phyloP scores from a whole-genome alignment of 345 rosid species.

The Tarenaya hassleriana region DNA sequence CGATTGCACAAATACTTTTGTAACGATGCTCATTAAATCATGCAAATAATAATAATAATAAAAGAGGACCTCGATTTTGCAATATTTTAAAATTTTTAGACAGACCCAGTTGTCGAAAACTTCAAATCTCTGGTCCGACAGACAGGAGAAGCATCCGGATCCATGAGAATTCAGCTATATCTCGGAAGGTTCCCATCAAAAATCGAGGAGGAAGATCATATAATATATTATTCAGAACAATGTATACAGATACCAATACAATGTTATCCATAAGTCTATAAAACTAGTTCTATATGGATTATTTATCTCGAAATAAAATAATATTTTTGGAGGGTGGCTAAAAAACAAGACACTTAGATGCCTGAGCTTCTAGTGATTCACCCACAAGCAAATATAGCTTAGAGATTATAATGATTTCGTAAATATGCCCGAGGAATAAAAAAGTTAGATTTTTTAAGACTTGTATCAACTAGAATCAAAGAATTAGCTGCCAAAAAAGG shows the following conservation, averaged over 20 bases:
- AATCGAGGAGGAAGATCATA: slow-evolving; percentile 21
- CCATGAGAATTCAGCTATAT: slow-evolving; percentile 29
- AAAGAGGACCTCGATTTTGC: neutral
- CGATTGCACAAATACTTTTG: slow-evolving; percentile 28
- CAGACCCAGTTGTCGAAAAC: slow-evolving; percentile 62
- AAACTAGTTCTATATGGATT: too few relatives aligned
- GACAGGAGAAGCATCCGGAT: slow-evolving; percentile 52
- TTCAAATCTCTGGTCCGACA: slow-evolving; percentile 39
- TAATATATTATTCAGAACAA: too few relatives aligned
- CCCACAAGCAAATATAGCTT: slow-evolving; percentile 30
- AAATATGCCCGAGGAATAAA: too few relatives aligned
- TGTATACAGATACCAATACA: too few relatives aligned
- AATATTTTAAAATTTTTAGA: slow-evolving; percentile 11
- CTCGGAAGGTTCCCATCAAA: slow-evolving; percentile 49
- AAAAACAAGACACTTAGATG: slow-evolving; percentile 34
- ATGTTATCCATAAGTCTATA: too few relatives aligned
- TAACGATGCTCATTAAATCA: slow-evolving; percentile 29
- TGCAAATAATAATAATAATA: slow-evolving; percentile 10
- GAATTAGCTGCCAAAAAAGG: too few relatives aligned
- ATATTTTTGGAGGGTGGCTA: too few relatives aligned
- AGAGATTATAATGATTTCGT: slow-evolving; percentile 15
- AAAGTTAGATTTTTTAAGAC: slow-evolving; percentile 4
- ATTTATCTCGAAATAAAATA: too few relatives aligned
- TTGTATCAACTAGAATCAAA: too few relatives aligned
- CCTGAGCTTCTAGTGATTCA: slow-evolving; percentile 33